Percentiles rank a stretch among this genome's conserved stretches.
phyloP scores from a whole-genome alignment of 129 eudicot genomes.

The Arctium minus region DNA sequence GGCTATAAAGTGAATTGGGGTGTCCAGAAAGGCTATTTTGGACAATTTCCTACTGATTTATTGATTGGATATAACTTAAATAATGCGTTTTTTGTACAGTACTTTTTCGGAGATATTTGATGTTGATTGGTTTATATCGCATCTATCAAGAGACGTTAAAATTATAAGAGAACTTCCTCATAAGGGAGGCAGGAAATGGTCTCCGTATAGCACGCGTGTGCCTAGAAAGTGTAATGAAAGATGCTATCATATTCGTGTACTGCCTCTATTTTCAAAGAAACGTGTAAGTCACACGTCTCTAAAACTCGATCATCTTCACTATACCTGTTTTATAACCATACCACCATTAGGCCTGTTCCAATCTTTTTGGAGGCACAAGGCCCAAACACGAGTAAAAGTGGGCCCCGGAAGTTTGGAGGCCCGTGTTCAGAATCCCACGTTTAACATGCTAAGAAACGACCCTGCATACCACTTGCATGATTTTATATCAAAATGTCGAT shows the following conservation, averaged over 20 bases:
- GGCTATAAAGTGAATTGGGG: background rate
- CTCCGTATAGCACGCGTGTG: slow-evolving; percentile 75
- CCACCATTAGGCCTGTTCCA: background rate
- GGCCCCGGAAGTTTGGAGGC: background rate
- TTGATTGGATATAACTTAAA: slow-evolving; percentile 7
- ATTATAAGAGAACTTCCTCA: slow-evolving; percentile 77
- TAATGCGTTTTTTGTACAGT: slow-evolving; percentile 41
- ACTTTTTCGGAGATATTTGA: slow-evolving; percentile 86
- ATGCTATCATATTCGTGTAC: slow-evolving; percentile 73
- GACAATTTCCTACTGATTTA: background rate
- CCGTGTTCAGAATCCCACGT: background rate
- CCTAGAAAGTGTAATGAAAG: slow-evolving; percentile 82
- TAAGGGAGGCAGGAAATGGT: slow-evolving; percentile 58
- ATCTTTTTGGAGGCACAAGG: background rate
- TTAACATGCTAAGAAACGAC: background rate
- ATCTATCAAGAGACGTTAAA: slow-evolving; percentile 65
- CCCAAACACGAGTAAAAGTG: no score
- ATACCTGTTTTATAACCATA: background rate
- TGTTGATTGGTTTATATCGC: slow-evolving; percentile 86
- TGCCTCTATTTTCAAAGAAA: slow-evolving; percentile 65
- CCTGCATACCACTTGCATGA: no score
- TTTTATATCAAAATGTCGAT: no score
- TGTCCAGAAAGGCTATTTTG: background rate
- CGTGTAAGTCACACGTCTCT: slow-evolving; percentile 51
- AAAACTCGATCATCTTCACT: background rate